phyloP scores from a whole-genome alignment of 495 filamentous ascomycete species.

The Annulohypoxylon moriforme region DNA sequence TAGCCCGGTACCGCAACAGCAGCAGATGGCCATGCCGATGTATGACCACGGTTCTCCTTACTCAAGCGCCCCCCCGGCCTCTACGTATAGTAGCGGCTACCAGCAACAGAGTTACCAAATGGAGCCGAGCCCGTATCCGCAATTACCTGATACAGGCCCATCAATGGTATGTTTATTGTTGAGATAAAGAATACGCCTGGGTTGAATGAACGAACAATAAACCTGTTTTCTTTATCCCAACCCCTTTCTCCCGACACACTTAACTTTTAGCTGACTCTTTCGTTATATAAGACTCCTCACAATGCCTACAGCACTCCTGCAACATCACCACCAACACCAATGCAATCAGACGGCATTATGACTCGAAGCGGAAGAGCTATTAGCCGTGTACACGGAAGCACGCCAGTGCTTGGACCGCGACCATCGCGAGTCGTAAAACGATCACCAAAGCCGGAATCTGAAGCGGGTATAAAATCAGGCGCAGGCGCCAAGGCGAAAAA shows the following conservation, averaged over 20 bases:
- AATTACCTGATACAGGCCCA: slow-evolving; percentile 43
- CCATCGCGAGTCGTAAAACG: slow-evolving; percentile 51
- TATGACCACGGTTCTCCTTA: slow-evolving; percentile 45
- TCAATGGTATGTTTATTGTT: slow-evolving; percentile 48
- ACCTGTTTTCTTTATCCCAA: slow-evolving; percentile 24
- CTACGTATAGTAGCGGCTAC: slow-evolving; percentile 45
- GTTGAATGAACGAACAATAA: slow-evolving; percentile 30
- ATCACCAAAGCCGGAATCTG: slow-evolving; percentile 44
- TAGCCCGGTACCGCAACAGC: slow-evolving; percentile 50
- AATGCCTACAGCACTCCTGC: slow-evolving; percentile 62
- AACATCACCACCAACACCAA: slow-evolving; percentile 62
- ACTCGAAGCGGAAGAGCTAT: slow-evolving; percentile 63
- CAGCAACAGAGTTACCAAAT: slow-evolving; percentile 51
- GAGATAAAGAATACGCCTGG: slow-evolving; percentile 22
- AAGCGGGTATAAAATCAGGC: slow-evolving; percentile 1
- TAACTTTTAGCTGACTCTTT: slow-evolving; percentile 14
- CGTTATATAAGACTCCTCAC: slow-evolving; percentile 44
- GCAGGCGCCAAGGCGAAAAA: slow-evolving; percentile 52
- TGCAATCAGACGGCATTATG: slow-evolving; percentile 51
- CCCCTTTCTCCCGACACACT: slow-evolving; percentile 3
- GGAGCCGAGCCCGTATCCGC: slow-evolving; percentile 51
- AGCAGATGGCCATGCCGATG: slow-evolving; percentile 38
- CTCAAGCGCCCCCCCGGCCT: slow-evolving; percentile 3
- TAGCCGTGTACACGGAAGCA: slow-evolving; percentile 28
- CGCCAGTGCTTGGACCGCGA: slow-evolving; percentile 31